These are phyloP conservation scores for Naganishia antarctica DNA, from an alignment of 768 basidiomycete species.

Conservation along the genomic window DNA sequence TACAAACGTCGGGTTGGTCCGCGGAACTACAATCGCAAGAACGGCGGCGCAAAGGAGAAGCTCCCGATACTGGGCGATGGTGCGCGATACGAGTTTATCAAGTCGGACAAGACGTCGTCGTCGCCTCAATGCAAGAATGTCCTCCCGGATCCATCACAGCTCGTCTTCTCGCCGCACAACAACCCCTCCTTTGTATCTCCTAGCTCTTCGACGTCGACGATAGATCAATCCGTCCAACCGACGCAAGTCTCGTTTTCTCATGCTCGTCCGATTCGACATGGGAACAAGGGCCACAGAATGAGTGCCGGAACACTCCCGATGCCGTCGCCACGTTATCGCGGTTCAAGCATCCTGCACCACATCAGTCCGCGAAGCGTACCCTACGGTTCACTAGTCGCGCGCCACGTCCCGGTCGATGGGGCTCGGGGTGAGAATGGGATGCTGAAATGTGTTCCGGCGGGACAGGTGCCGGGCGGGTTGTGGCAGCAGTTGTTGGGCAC, in stretches of 20 bases:
- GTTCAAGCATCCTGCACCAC: neutral
- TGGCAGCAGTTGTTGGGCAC: slow-evolving; percentile 10
- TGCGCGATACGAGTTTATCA: neutral
- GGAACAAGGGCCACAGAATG: neutral
- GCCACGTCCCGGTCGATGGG: neutral
- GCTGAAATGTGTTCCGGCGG: neutral
- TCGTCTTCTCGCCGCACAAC: too few relatives aligned
- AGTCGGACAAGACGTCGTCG: neutral
- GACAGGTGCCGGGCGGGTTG: neutral
- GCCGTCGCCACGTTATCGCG: neutral
- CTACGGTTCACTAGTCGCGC: neutral
- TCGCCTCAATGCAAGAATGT: neutral
- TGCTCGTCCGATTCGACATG: neutral
- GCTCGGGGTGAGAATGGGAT: neutral
- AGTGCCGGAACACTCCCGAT: slow-evolving; percentile 7
- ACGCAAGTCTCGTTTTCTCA: neutral
- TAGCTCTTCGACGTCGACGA: too few relatives aligned
- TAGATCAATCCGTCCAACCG: neutral
- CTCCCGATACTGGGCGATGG: neutral
- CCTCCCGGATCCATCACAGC: too few relatives aligned
- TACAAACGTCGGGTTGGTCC: slow-evolving; percentile 95
- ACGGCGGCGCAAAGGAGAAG: neutral
- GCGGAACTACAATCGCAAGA: slow-evolving; percentile 75
- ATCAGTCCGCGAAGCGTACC: neutral
- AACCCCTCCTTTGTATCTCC: slow-evolving; percentile 1